A percentile compares a stretch with the other conserved stretches of the same genome.
These are phyloP conservation scores for Blastobotrys terrestris DNA, from an alignment of 805 yeast genomes.

Conservation along the genomic window DNA sequence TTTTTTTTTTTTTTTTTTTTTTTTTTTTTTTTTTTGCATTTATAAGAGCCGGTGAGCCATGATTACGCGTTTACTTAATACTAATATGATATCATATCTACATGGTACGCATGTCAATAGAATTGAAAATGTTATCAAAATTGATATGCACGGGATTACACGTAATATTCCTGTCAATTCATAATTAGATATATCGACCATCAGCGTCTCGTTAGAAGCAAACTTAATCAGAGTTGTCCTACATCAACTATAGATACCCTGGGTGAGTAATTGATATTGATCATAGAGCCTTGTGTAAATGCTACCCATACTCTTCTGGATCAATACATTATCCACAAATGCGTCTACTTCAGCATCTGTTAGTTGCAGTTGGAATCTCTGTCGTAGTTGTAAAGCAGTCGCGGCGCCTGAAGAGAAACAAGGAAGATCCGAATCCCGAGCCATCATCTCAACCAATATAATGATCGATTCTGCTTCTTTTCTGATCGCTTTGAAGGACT, in stretches of 20 bases:
- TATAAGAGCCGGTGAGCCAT: too few relatives aligned
- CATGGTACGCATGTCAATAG: too few relatives aligned
- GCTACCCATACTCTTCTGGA: constrained; percentile 79
- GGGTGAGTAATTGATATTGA: constrained; percentile 90
- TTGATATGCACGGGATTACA: too few relatives aligned
- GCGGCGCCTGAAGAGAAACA: constrained; percentile 86
- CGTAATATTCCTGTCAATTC: too few relatives aligned
- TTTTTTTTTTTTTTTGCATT: neutral
- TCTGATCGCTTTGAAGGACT: constrained; percentile 69
- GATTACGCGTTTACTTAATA: too few relatives aligned
- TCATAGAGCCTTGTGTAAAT: constrained; percentile 89
- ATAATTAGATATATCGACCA: too few relatives aligned
- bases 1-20: neutral
- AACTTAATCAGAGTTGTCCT: neutral
- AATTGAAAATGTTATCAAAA: too few relatives aligned
- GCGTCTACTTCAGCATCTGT: constrained; percentile 64
- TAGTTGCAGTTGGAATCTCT: constrained; percentile 69
- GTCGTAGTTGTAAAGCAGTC: constrained; percentile 71
- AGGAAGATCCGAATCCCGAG: constrained; percentile 80
- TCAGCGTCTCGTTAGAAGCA: too few relatives aligned
- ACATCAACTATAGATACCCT: constrained; percentile 68
- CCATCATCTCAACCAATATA: constrained; percentile 89
- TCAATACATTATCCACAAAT: constrained; percentile 71
- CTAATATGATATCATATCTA: too few relatives aligned
- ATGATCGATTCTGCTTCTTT: constrained; percentile 68